Percentiles rank a stretch among this genome's conserved stretches.
phyloP scores from a whole-genome alignment of 169 alveolate genomes.

The Babesia divergens region DNA sequence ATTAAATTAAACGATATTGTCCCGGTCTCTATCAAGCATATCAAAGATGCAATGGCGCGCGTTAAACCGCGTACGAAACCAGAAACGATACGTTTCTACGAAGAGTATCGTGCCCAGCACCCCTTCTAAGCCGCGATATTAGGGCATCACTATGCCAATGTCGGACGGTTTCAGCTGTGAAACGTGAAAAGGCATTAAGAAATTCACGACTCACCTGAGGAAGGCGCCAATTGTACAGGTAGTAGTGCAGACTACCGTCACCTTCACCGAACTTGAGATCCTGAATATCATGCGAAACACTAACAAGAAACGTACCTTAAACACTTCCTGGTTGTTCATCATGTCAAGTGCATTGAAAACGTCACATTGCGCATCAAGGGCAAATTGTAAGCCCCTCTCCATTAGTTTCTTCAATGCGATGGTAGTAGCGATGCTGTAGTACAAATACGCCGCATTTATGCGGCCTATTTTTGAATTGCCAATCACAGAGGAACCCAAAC shows the following conservation, averaged over 20 bases:
- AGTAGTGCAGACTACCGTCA: slow-evolving; percentile 95
- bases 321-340: slow-evolving; percentile 88
- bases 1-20: neutral
- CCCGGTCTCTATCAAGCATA: slow-evolving; percentile 38
- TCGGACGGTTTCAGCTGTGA: slow-evolving; percentile 55
- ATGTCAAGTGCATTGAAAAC: slow-evolving; percentile 95
- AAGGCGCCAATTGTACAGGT: slow-evolving; percentile 92
- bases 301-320: slow-evolving; percentile 69
- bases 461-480: slow-evolving; percentile 79
- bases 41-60: slow-evolving; percentile 19
- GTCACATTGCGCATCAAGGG: slow-evolving; percentile 89
- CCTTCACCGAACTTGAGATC: slow-evolving; percentile 93
- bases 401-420: slow-evolving; percentile 80
- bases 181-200: neutral
- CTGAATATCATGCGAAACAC: slow-evolving; percentile 7
- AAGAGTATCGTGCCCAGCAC: slow-evolving; percentile 1
- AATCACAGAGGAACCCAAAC: slow-evolving; percentile 88
- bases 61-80: slow-evolving; percentile 50
- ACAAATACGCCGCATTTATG: slow-evolving; percentile 87
- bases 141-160: slow-evolving; percentile 52
- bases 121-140: slow-evolving; percentile 9
- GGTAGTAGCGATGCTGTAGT: slow-evolving; percentile 84
- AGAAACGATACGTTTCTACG: slow-evolving; percentile 49
- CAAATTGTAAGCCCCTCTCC: slow-evolving; percentile 88
- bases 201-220: slow-evolving; percentile 60